Conservation (phyloP, 2,329 filamentous ascomycete species). For the Trichoderma aggressivum region DNA sequence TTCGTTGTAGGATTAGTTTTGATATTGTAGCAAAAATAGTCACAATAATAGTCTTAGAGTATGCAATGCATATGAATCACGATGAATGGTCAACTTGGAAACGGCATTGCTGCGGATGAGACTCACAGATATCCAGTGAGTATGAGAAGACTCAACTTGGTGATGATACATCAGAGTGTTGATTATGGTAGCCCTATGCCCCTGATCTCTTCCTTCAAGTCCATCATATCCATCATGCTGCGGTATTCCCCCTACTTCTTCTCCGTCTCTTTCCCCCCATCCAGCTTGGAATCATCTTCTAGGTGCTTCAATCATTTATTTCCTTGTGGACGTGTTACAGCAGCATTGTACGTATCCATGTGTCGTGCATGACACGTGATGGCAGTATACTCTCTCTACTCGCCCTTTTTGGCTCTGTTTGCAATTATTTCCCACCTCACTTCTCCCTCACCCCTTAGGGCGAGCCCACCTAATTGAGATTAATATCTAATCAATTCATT, state of each 20-base stretch:
- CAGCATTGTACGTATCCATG: neutral
- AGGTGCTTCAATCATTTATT: neutral
- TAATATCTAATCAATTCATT: neutral
- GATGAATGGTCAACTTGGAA: neutral
- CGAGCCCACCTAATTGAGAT: neutral
- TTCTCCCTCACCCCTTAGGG: neutral
- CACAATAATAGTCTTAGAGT: neutral
- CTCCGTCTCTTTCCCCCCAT: neutral
- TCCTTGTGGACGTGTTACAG: neutral
- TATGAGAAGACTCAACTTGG: neutral
- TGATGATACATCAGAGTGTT: neutral
- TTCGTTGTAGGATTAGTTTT: slow-evolving; percentile 15
- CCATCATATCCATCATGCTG: neutral
- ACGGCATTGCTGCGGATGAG: neutral
- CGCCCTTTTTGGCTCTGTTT: neutral
- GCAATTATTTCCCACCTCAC: neutral
- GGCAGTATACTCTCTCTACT: neutral
- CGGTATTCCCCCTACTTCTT: neutral
- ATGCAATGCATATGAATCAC: neutral
- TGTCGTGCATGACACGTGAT: slow-evolving; percentile 7
- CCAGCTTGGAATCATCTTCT: neutral
- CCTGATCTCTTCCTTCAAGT: neutral
- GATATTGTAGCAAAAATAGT: slow-evolving; percentile 13
- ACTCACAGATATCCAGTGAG: neutral
- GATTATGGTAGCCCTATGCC: neutral